phyloP scores from a whole-genome alignment of 2,329 filamentous ascomycete genomes.

The Diplodia corticola region DNA sequence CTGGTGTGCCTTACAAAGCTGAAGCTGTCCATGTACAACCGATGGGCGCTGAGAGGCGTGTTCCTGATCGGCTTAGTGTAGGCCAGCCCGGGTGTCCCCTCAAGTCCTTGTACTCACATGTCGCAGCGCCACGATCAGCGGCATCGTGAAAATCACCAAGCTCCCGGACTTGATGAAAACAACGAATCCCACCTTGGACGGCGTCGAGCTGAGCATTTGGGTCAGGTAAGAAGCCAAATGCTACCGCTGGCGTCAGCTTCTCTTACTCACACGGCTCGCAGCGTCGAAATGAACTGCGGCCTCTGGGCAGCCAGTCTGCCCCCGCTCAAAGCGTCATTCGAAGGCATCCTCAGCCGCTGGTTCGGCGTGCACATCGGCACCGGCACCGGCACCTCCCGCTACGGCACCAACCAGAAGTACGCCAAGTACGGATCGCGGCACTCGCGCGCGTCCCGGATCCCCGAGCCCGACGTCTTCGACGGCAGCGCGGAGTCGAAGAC shows the following conservation, averaged over 20 bases:
- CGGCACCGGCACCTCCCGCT: neutral
- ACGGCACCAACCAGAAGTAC: neutral
- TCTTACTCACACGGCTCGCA: neutral
- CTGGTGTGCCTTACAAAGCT: slow-evolving; percentile 32
- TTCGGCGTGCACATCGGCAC: neutral
- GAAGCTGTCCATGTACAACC: slow-evolving; percentile 31
- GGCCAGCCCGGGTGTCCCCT: neutral
- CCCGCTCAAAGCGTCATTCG: neutral
- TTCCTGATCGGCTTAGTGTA: slow-evolving; percentile 33
- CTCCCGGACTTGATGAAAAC: slow-evolving; percentile 30
- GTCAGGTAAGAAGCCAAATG: slow-evolving; percentile 7
- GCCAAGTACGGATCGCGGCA: neutral
- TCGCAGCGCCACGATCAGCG: slow-evolving; percentile 29
- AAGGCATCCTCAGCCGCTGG: neutral
- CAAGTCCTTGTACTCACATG: neutral
- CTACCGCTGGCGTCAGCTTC: no score
- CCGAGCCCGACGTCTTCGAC: neutral
- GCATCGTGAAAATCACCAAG: slow-evolving; percentile 34
- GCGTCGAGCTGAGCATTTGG: slow-evolving; percentile 32
- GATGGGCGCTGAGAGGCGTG: slow-evolving; percentile 32
- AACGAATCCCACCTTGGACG: slow-evolving; percentile 31
- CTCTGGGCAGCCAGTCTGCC: neutral
- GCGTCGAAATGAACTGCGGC: slow-evolving; percentile 13
- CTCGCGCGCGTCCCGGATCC: neutral
- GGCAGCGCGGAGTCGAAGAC: neutral